Conservation (phyloP, 305 asterid genomes). For the Fraxinus angustifolia region DNA sequence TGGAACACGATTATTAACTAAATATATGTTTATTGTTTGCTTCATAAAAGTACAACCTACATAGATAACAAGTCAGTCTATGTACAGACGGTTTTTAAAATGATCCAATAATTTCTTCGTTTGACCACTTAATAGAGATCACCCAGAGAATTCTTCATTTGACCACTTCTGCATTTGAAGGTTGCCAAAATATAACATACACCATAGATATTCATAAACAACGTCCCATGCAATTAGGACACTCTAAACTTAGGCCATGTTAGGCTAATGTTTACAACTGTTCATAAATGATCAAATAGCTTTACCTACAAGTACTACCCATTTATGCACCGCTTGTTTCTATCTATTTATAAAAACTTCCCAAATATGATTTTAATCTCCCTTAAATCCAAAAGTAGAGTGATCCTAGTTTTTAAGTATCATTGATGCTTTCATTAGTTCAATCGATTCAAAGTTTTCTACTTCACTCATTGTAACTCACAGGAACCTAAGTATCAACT, state of each 20-base stretch:
- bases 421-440: not conserved
- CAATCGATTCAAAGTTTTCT: not conserved
- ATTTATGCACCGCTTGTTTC: not conserved
- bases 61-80: not conserved
- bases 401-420: not conserved
- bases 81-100: not conserved
- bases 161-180: not conserved
- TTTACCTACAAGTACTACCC: not conserved
- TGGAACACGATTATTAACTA: slow-evolving; percentile 20
- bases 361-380: not conserved
- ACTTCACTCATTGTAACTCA: not conserved
- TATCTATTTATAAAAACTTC: not conserved
- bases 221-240: not conserved
- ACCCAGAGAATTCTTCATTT: not conserved
- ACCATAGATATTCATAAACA: not conserved
- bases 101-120: not conserved
- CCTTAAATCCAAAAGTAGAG: not conserved
- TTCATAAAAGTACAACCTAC: not conserved
- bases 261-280: not conserved
- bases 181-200: not conserved
- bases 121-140: not conserved
- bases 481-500: not conserved
- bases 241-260: not conserved
- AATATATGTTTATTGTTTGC: not conserved
- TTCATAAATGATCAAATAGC: not conserved